A percentile compares a stretch with the other conserved stretches of the same genome.
Conservation (phyloP, 768 basidiomycete species). For the Mycena metata region DNA sequence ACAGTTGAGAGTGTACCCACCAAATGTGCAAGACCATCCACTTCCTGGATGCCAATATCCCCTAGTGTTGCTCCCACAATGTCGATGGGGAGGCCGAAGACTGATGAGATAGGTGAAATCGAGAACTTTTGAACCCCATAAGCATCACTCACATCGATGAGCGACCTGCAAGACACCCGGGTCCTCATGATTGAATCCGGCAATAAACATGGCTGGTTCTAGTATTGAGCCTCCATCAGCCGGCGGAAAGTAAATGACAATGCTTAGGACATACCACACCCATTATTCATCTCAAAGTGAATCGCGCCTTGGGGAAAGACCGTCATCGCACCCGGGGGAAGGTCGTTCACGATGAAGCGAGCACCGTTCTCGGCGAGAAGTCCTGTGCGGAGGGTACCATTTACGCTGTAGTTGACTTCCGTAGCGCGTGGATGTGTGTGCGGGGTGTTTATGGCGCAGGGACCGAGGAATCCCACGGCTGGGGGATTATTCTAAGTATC, state of each 20-base stretch:
- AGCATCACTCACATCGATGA: constrained; percentile 37
- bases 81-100: constrained; percentile 39
- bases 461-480: constrained; percentile 35
- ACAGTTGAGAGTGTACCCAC: neutral
- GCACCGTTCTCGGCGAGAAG: constrained; percentile 41
- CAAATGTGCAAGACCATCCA: constrained; percentile 19
- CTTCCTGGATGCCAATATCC: constrained; percentile 36
- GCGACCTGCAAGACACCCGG: constrained; percentile 37
- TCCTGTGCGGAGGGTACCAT: constrained; percentile 39
- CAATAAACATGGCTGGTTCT: constrained; percentile 38
- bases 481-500: neutral
- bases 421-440: constrained; percentile 42
- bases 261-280: constrained; percentile 30
- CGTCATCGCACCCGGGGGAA: constrained; percentile 37
- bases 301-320: constrained; percentile 38
- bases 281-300: constrained; percentile 39
- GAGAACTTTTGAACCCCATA: neutral
- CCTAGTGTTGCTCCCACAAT: constrained; percentile 37
- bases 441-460: constrained; percentile 40
- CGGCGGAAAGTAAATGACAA: neutral
- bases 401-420: constrained; percentile 39
- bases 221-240: neutral
- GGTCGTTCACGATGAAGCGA: constrained; percentile 38
- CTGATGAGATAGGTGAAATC: constrained; percentile 2
- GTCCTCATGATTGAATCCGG: constrained; percentile 35